A percentile compares a stretch with the other conserved stretches of the same genome.
Evolutionary conservation across 2,329 filamentous ascomycete genomes (phyloP).

Genomic region (Neurospora sp.): DNA sequence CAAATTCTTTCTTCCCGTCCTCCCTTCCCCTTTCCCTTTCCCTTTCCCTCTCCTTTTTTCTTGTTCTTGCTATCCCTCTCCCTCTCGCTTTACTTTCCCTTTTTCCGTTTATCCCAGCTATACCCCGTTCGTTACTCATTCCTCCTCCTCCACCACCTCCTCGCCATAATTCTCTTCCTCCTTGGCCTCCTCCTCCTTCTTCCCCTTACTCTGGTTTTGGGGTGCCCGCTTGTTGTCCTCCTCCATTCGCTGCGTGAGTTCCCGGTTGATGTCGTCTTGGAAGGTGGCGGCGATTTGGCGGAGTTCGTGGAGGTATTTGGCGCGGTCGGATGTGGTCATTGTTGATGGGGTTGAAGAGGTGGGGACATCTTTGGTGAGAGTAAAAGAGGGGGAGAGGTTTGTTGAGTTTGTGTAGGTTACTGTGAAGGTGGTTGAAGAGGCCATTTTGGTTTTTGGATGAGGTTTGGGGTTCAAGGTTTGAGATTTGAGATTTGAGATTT

Average conservation of each 20-base stretch:
- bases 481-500: not conserved
- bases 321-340: not conserved
- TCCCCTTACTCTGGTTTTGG: not conserved
- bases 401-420: constrained; percentile 45
- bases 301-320: constrained; percentile 47
- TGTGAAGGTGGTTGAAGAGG: constrained; percentile 23
- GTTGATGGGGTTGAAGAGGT: not conserved
- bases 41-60: too few species aligned
- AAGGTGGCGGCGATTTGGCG: constrained; percentile 44
- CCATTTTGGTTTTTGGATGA: constrained; percentile 9
- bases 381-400: constrained; percentile 36
- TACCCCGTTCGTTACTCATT: constrained; percentile 24
- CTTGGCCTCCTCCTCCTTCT: constrained; percentile 38
- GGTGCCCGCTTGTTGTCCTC: constrained; percentile 47
- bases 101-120: not conserved
- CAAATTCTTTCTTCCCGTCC: too few species aligned
- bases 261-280: constrained; percentile 59
- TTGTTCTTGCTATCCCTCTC: too few species aligned
- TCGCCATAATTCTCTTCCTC: constrained; percentile 80
- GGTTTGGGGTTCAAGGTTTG: not conserved
- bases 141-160: constrained; percentile 59
- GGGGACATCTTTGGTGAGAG: constrained; percentile 26
- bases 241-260: constrained; percentile 66
- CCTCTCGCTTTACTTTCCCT: too few species aligned
- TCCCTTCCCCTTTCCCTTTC: too few species aligned